phyloP scores from a whole-genome alignment of 805 yeast species.

The Pichia deserticola region DNA sequence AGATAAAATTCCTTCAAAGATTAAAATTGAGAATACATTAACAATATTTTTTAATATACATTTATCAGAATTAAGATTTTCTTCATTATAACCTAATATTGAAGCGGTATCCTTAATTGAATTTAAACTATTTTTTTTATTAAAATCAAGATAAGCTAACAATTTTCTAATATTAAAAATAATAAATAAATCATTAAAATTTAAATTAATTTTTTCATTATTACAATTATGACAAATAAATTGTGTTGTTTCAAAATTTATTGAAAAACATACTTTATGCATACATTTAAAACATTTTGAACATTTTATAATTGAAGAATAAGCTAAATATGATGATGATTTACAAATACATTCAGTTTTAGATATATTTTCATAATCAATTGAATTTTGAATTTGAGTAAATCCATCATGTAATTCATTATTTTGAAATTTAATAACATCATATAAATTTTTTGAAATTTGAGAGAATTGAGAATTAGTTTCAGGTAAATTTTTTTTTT shows the following conservation, averaged over 20 bases:
- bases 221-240: slow-evolving; percentile 17
- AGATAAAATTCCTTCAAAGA: slow-evolving; percentile 14
- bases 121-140: neutral
- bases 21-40: slow-evolving; percentile 17
- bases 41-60: slow-evolving; percentile 6
- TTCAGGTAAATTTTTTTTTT: neutral
- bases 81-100: slow-evolving; percentile 3
- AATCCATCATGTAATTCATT: neutral
- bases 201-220: neutral
- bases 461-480: slow-evolving; percentile 15
- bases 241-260: neutral
- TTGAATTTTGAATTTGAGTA: slow-evolving; percentile 7
- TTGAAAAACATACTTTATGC: slow-evolving; percentile 19
- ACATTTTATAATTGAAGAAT: slow-evolving; percentile 15
- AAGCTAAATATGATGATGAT: slow-evolving; percentile 5
- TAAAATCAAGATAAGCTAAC: slow-evolving; percentile 5
- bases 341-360: slow-evolving; percentile 17
- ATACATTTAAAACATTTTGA: slow-evolving; percentile 10
- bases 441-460: slow-evolving; percentile 17
- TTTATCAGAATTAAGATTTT: neutral
- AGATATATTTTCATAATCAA: neutral
- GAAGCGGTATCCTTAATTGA: slow-evolving; percentile 3
- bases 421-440: slow-evolving; percentile 5
- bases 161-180: slow-evolving; percentile 19
- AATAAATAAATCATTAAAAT: slow-evolving; percentile 11